Percentiles rank a stretch among this genome's conserved stretches.
These are phyloP conservation scores for Collybia nuda DNA, from an alignment of 768 basidiomycete species.

Conservation along the genomic window DNA sequence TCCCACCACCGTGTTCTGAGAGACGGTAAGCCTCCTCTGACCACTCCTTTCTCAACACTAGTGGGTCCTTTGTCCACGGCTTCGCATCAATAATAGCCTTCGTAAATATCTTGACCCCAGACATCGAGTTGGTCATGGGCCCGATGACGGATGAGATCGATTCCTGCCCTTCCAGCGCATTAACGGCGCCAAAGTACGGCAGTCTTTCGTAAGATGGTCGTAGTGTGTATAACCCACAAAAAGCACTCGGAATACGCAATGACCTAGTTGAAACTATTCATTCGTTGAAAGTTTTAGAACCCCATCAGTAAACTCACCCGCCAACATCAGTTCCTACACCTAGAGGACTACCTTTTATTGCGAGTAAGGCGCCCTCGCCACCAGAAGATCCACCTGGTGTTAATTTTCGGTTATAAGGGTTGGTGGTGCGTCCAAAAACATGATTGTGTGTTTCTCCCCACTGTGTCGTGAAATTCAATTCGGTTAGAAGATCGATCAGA, in stretches of 20 bases:
- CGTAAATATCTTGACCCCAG: constrained; percentile 54
- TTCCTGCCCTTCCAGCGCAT: constrained; percentile 55
- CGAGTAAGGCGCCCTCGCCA: constrained; percentile 66
- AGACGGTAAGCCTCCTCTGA: constrained; percentile 42
- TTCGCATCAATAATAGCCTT: constrained; percentile 46
- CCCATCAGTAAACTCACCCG: constrained; percentile 33
- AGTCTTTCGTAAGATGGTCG: constrained; percentile 56
- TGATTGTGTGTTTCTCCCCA: constrained; percentile 63
- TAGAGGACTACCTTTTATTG: constrained; percentile 56
- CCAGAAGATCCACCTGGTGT: constrained; percentile 67
- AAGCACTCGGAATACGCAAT: constrained; percentile 54
- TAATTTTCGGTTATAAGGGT: constrained; percentile 57
- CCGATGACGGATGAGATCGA: constrained; percentile 57
- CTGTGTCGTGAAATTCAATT: constrained; percentile 18
- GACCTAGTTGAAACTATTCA: constrained; percentile 31
- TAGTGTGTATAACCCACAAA: constrained; percentile 59
- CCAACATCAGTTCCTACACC: constrained; percentile 68
- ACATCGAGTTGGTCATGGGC: constrained; percentile 50
- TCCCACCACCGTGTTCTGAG: constrained; percentile 43
- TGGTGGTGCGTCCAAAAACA: constrained; percentile 60
- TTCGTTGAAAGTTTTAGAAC: not conserved
- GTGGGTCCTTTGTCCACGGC: constrained; percentile 59
- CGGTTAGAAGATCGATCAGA: not conserved
- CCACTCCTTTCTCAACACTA: constrained; percentile 49
- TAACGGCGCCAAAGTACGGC: constrained; percentile 53